Evolutionary conservation across 345 rosid genomes (phyloP).

Genomic region (Schrenkiella parvula): DNA sequence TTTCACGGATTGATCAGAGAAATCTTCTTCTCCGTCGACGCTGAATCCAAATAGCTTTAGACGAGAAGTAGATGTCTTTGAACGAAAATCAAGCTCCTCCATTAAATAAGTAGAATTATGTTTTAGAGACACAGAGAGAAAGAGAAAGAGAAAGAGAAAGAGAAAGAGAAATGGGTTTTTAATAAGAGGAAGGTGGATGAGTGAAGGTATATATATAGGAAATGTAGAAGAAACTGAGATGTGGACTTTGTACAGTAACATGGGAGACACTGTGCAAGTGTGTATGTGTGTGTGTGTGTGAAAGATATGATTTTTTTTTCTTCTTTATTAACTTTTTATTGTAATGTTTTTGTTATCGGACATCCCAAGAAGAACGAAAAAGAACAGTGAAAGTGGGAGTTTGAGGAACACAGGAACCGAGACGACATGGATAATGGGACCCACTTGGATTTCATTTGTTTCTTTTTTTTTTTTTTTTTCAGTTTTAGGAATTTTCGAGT

Average conservation of each 20-base stretch:
- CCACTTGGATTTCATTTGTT: slow-evolving; percentile 35
- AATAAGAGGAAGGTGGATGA: slow-evolving; percentile 36
- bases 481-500: slow-evolving; percentile 15
- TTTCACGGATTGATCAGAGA: slow-evolving; percentile 24
- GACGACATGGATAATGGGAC: slow-evolving; percentile 40
- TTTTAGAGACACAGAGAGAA: neutral
- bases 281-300: slow-evolving; percentile 22
- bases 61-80: slow-evolving; percentile 45
- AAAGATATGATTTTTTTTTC: slow-evolving; percentile 9
- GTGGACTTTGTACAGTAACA: slow-evolving; percentile 38
- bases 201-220: slow-evolving; percentile 27
- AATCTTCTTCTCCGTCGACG: slow-evolving; percentile 62
- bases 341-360: slow-evolving; percentile 37
- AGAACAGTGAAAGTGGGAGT: slow-evolving; percentile 31
- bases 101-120: slow-evolving; percentile 19
- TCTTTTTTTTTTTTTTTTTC: neutral
- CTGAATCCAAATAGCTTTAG: slow-evolving; percentile 85
- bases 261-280: slow-evolving; percentile 31
- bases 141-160: slow-evolving; percentile 10
- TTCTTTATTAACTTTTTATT: neutral
- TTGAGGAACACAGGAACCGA: slow-evolving; percentile 47
- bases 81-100: slow-evolving; percentile 50
- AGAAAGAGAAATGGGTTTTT: slow-evolving; percentile 6
- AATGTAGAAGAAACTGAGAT: slow-evolving; percentile 23
- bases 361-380: slow-evolving; percentile 48